Percentiles rank a stretch among this genome's conserved stretches.
Conservation (phyloP, 192 early-diverging fungal genomes). For the Martensiomyces pterosporus region DNA sequence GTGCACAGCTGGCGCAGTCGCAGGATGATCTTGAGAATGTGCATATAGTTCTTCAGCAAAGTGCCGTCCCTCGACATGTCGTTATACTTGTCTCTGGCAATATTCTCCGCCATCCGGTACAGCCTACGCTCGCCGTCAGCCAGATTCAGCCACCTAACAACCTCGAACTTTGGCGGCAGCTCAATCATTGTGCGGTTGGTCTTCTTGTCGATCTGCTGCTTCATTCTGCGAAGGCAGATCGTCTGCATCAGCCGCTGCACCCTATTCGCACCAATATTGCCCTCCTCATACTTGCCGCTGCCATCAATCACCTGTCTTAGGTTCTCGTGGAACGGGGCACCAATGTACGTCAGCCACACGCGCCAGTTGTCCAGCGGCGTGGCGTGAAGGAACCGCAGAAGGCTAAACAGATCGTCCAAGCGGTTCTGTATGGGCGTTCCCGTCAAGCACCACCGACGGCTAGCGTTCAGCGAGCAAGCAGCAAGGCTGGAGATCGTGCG, state of each 20-base stretch:
- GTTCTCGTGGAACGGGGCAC: conserved; percentile 66
- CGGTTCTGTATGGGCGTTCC: conserved; percentile 89
- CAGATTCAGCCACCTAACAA: conserved; percentile 61
- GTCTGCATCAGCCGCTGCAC: conserved; percentile 51
- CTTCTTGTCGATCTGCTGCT: conserved; percentile 59
- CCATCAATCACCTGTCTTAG: conserved; percentile 22
- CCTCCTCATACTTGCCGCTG: conserved; percentile 13
- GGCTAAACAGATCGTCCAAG: conserved; percentile 80
- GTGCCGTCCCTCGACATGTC: conserved; percentile 58
- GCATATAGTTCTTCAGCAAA: conserved; percentile 64
- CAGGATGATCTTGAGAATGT: conserved; percentile 52
- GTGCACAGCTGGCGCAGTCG: conserved; percentile 68
- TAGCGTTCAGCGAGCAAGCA: conserved; percentile 60
- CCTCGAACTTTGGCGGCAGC: conserved; percentile 63
- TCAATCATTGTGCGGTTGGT: conserved; percentile 76
- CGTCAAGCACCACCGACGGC: conserved; percentile 83
- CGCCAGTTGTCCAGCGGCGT: conserved; percentile 64
- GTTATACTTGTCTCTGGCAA: conserved; percentile 61
- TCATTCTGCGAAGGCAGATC: conserved; percentile 77
- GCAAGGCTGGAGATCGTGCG: conserved; percentile 72
- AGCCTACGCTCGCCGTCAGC: conserved; percentile 62
- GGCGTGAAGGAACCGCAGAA: conserved; percentile 77
- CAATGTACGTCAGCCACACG: conserved; percentile 77
- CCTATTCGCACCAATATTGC: conserved; percentile 35
- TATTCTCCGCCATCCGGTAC: conserved; percentile 62